phyloP scores from a whole-genome alignment of 1,284 basidiomycete genomes.

The Meira nashicola region DNA sequence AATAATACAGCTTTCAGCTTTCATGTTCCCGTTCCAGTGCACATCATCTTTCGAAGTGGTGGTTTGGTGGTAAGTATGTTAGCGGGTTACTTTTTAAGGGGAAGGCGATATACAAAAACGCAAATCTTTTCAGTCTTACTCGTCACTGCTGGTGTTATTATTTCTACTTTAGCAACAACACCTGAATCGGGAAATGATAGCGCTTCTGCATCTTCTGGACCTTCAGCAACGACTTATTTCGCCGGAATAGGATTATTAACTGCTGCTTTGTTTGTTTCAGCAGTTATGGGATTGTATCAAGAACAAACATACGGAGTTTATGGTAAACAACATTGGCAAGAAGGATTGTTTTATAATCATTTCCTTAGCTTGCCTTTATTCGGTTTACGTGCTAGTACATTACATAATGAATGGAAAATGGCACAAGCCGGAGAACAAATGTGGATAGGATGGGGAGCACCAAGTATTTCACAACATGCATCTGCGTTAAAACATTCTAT shows the following conservation, averaged over 20 bases:
- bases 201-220: conserved; percentile 14
- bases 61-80: conserved; percentile 77
- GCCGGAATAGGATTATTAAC: conserved; percentile 70
- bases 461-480: not conserved
- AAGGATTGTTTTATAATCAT: conserved; percentile 76
- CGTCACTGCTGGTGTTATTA: conserved; percentile 74
- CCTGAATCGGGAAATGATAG: conserved; percentile 49
- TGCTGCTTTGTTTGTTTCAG: conserved; percentile 72
- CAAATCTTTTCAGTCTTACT: conserved; percentile 63
- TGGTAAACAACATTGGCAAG: conserved; percentile 69
- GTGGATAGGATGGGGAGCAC: conserved; percentile 25
- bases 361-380: conserved; percentile 71
- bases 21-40: conserved; percentile 79
- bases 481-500: not conserved
- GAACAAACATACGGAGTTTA: conserved; percentile 73
- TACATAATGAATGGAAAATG: conserved; percentile 19
- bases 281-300: conserved; percentile 78
- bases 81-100: conserved; percentile 63
- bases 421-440: conserved; percentile 33
- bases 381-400: conserved; percentile 19
- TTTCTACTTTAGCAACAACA: conserved; percentile 72
- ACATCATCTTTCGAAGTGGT: conserved; percentile 89
- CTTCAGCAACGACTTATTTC: conserved; percentile 59
- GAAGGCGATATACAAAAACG: conserved; percentile 48
- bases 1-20: conserved; percentile 86